Conservation (phyloP, 495 filamentous ascomycete genomes). For the Bacidia gigantensis region DNA sequence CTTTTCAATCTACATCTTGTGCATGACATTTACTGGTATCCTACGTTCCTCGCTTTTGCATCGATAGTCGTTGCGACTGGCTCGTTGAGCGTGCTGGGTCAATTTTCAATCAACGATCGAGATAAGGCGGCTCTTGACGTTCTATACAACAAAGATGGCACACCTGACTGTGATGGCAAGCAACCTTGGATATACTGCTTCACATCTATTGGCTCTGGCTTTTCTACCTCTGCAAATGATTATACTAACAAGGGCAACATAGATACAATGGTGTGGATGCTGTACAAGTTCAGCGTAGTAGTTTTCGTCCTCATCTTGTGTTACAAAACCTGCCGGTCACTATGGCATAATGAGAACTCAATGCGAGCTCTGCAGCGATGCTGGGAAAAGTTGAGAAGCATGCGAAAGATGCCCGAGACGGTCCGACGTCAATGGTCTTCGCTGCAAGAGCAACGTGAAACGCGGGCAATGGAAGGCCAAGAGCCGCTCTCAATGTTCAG, state of each 20-base stretch:
- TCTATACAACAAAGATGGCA: background rate
- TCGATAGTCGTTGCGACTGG: conserved; percentile 12
- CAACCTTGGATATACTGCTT: conserved; percentile 3
- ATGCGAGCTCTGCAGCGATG: too few relatives aligned
- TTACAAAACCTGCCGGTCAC: background rate
- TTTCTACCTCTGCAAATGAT: background rate
- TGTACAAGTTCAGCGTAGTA: background rate
- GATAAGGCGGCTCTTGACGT: background rate
- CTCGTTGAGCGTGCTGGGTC: conserved; percentile 8
- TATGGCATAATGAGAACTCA: too few relatives aligned
- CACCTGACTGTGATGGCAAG: background rate
- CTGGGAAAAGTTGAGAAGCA: too few relatives aligned
- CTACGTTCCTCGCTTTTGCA: conserved; percentile 8
- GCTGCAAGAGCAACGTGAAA: too few relatives aligned
- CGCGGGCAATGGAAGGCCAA: too few relatives aligned
- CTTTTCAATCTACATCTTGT: conserved; percentile 13
- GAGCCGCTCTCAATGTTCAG: background rate
- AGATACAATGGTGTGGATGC: background rate
- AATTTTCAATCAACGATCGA: background rate
- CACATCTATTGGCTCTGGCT: background rate
- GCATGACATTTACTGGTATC: conserved; percentile 16
- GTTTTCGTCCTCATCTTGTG: background rate
- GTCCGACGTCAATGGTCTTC: too few relatives aligned
- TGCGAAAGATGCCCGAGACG: too few relatives aligned
- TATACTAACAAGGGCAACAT: background rate